These are phyloP conservation scores for Mucor mucedo DNA, from an alignment of 371 early-diverging fungal genomes.

Conservation along the genomic window DNA sequence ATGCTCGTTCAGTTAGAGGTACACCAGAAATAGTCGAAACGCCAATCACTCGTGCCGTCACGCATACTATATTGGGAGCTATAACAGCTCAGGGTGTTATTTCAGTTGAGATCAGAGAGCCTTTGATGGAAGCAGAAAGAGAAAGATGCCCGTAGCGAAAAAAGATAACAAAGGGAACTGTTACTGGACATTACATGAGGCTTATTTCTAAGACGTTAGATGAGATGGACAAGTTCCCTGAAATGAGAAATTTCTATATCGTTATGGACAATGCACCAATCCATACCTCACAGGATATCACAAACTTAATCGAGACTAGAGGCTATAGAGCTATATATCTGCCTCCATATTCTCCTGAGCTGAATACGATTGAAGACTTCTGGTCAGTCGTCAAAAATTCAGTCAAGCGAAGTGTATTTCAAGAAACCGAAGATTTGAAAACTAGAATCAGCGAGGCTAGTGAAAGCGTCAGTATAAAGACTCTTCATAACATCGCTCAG, in stretches of 20 bases:
- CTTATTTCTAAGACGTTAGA: no score
- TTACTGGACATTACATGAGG: no score
- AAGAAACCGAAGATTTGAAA: slow-evolving; percentile 15
- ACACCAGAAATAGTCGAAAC: slow-evolving; percentile 25
- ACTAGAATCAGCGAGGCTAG: slow-evolving; percentile 26
- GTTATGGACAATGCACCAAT: no score
- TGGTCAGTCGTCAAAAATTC: slow-evolving; percentile 30
- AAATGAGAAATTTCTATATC: no score
- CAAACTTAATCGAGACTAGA: slow-evolving; percentile 17
- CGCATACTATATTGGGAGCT: slow-evolving; percentile 19
- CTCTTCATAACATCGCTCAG: slow-evolving; percentile 22
- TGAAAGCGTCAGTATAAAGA: slow-evolving; percentile 21
- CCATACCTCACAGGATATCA: no score
- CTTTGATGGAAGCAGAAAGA: no score
- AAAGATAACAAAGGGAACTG: no score
- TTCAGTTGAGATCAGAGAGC: no score
- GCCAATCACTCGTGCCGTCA: slow-evolving; percentile 14
- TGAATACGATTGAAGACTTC: slow-evolving; percentile 21
- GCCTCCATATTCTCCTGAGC: slow-evolving; percentile 23
- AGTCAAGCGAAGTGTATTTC: slow-evolving; percentile 23
- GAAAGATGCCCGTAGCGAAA: no score
- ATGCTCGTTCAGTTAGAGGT: slow-evolving; percentile 23
- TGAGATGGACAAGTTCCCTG: no score
- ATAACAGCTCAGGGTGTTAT: slow-evolving; percentile 13
- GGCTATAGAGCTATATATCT: slow-evolving; percentile 20